Conservation (phyloP, 2,329 filamentous ascomycete species). For the Biscogniauxia sp. region DNA sequence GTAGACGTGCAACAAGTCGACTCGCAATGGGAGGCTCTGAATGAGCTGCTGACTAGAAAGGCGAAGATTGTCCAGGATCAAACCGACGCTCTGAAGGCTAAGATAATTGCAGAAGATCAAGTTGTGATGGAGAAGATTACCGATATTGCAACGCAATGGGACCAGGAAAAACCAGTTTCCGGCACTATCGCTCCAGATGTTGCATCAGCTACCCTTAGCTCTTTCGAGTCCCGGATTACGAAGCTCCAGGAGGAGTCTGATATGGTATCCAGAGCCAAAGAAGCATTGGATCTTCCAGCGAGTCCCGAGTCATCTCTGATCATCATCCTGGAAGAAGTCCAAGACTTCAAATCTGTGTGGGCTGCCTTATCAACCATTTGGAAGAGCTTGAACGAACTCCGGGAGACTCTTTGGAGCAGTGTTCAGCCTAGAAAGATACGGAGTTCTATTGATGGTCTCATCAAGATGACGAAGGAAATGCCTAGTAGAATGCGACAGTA, state of each 20-base stretch:
- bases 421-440: slow-evolving; percentile 93
- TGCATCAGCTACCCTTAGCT: slow-evolving; percentile 76
- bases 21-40: slow-evolving; percentile 90
- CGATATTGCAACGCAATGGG: slow-evolving; percentile 85
- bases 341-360: slow-evolving; percentile 99
- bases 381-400: slow-evolving; percentile 90
- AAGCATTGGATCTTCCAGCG: slow-evolving; percentile 85
- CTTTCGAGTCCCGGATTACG: slow-evolving; percentile 82
- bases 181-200: slow-evolving; percentile 88
- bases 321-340: slow-evolving; percentile 90
- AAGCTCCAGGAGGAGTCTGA: slow-evolving; percentile 83
- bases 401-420: slow-evolving; percentile 90
- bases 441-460: slow-evolving; percentile 81
- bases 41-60: slow-evolving; percentile 88
- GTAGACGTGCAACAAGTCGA: slow-evolving; percentile 94
- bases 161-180: slow-evolving; percentile 94
- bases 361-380: slow-evolving; percentile 92
- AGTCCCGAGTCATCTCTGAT: slow-evolving; percentile 76
- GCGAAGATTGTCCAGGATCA: slow-evolving; percentile 95
- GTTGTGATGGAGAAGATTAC: slow-evolving; percentile 84
- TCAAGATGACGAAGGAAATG: slow-evolving; percentile 99
- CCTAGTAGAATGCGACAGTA: slow-evolving; percentile 98
- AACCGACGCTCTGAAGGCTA: slow-evolving; percentile 88
- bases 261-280: slow-evolving; percentile 95
- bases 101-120: slow-evolving; percentile 91